phyloP scores from a whole-genome alignment of 225 moss, liverwort and hornwort genomes.

The Physcomitrellopsis africana region DNA sequence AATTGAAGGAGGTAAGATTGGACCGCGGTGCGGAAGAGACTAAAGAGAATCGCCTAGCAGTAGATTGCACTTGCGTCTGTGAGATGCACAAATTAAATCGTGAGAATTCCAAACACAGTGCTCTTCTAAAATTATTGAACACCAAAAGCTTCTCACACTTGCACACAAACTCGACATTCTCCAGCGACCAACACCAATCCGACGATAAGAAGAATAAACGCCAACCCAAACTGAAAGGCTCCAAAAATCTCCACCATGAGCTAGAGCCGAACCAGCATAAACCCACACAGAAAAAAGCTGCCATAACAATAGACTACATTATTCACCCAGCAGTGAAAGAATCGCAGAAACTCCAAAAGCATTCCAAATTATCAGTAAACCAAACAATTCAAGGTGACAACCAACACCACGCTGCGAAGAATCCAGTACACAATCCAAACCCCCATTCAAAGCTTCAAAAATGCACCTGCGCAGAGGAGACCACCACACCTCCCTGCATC shows the following conservation, averaged over 20 bases:
- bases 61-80: slow-evolving; percentile 30
- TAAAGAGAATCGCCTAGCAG: slow-evolving; percentile 15
- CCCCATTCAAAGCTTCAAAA: no score
- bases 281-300: not conserved
- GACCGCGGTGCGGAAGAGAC: not conserved
- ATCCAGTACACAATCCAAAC: not conserved
- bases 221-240: not conserved
- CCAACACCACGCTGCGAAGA: not conserved
- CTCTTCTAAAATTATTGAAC: not conserved
- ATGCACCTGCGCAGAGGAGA: slow-evolving; percentile 40
- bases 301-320: not conserved
- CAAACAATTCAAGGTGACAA: not conserved
- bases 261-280: not conserved
- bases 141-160: no score
- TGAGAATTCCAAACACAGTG: not conserved
- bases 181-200: no score
- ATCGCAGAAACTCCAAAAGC: not conserved
- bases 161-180: no score
- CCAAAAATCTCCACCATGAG: no score
- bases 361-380: not conserved
- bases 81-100: not conserved
- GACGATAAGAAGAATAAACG: not conserved
- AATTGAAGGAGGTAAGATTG: not conserved
- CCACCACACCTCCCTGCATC: slow-evolving; percentile 36
- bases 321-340: not conserved